Evolutionary conservation across 2,329 filamentous ascomycete species (phyloP), one percentile per base, ranked within the genome.

Genomic region (Fusarium nisikadoi): DNA sequence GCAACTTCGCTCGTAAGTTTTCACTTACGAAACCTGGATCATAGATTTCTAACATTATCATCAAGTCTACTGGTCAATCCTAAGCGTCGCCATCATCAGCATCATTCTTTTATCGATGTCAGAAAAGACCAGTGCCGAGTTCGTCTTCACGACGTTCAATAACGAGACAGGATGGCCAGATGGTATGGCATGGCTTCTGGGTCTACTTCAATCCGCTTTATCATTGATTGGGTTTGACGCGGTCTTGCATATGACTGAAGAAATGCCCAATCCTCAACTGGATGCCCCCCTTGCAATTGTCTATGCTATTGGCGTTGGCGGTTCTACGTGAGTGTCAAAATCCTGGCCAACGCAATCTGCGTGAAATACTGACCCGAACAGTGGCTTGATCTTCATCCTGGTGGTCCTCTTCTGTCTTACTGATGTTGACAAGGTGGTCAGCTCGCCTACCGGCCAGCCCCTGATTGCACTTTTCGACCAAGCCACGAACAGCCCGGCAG

Each of bases 11-110:
- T 23, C 52, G 52, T 55, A 45, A 6, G 36, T 33, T 8, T 23
- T 4, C 2, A 3, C 16, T 10, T 1, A 2, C 2, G 9, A 14
- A 7, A 6, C 7, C 6, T 7, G 7, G 0, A 4, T 13, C 14
- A 1, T 31, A 11, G 11, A 6, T 43, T 25, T 20, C 27, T 54
- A 33, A 54, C 52, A 5, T 13, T 43, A 1, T 8, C 6, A 9
- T 12, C 8, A 23, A 54, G 52, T 55, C 5, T 55, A 55, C 27
- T 55, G 52, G 52, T 55, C 52, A 16, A 55, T 55, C 19, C 7
- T 42, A 8, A 55, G 52, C 20, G 36, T 55, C 1, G 36, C 43
- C 12, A 43, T 55, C 12, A 43, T 55, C 20, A 55, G 52, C 4
- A 43, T 55, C 8, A 45, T 55, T 33, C 52, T 55, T 11, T 29